Evolutionary conservation across 2,329 filamentous ascomycete genomes (phyloP).

Genomic region (Clarireedia sp.): DNA sequence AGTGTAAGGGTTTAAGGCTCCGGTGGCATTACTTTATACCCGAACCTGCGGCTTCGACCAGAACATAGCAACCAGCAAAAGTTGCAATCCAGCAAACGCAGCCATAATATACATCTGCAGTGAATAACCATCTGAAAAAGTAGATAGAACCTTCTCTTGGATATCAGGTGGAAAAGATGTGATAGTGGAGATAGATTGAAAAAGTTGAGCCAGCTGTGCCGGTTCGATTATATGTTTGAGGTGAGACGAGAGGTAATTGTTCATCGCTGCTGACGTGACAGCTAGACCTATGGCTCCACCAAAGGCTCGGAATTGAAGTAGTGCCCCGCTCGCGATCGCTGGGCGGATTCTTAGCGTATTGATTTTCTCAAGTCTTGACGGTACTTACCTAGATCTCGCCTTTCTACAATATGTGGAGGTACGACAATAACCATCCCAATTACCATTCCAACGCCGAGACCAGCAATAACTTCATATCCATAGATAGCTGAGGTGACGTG

Average conservation of each 20-base stretch:
- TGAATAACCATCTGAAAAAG: neutral
- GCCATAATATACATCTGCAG: neutral
- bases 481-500: neutral
- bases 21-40: neutral
- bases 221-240: neutral
- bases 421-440: neutral
- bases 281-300: neutral
- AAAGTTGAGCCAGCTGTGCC: neutral
- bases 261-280: neutral
- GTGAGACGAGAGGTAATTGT: neutral
- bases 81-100: neutral
- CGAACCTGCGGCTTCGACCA: neutral
- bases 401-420: neutral
- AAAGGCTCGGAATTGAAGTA: neutral
- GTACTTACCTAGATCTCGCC: neutral
- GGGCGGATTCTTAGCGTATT: neutral
- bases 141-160: neutral
- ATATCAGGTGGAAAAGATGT: neutral
- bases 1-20: too few species aligned
- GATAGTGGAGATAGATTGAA: neutral
- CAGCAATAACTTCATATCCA: constrained; percentile 31
- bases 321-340: neutral
- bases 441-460: constrained; percentile 19
- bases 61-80: neutral
- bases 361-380: neutral